phyloP scores from a whole-genome alignment of 495 filamentous ascomycete species.

The Aspergillus bridgeri region DNA sequence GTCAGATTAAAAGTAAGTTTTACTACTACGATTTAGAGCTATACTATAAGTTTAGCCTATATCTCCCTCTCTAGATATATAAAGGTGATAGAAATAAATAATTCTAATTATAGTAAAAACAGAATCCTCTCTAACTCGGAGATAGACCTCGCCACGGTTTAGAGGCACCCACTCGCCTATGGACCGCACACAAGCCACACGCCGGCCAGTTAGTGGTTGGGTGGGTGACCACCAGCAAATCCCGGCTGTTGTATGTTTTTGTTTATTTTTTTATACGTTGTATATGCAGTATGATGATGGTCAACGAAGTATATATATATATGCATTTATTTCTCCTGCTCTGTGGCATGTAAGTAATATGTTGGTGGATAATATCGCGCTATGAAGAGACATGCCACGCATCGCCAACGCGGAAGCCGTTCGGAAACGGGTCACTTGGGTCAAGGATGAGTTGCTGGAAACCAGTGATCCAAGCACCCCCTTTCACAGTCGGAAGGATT shows the following conservation, averaged over 20 bases:
- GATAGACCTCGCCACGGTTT: too few relatives aligned
- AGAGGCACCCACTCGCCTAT: too few relatives aligned
- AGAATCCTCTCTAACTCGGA: background rate
- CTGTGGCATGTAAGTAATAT: too few relatives aligned
- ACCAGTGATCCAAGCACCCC: conserved; percentile 33
- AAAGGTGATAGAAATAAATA: background rate
- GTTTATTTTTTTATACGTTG: too few relatives aligned
- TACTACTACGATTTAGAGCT: background rate
- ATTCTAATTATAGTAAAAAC: background rate
- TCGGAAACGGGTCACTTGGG: conserved; percentile 29
- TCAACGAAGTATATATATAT: too few relatives aligned
- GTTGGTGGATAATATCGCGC: too few relatives aligned
- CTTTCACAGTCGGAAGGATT: conserved; percentile 31
- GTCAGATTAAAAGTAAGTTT: background rate
- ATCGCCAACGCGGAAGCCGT: conserved; percentile 30
- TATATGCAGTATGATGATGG: too few relatives aligned
- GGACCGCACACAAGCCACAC: too few relatives aligned
- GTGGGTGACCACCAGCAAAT: too few relatives aligned
- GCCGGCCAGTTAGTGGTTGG: too few relatives aligned
- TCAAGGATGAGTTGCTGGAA: conserved; percentile 34
- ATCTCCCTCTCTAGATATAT: background rate
- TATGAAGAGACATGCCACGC: conserved; percentile 22
- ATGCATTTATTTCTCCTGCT: too few relatives aligned
- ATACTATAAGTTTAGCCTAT: background rate
- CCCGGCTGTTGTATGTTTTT: too few relatives aligned